phyloP scores from a whole-genome alignment of 2,329 filamentous ascomycete species.

The Tolypocladium inflatum region DNA sequence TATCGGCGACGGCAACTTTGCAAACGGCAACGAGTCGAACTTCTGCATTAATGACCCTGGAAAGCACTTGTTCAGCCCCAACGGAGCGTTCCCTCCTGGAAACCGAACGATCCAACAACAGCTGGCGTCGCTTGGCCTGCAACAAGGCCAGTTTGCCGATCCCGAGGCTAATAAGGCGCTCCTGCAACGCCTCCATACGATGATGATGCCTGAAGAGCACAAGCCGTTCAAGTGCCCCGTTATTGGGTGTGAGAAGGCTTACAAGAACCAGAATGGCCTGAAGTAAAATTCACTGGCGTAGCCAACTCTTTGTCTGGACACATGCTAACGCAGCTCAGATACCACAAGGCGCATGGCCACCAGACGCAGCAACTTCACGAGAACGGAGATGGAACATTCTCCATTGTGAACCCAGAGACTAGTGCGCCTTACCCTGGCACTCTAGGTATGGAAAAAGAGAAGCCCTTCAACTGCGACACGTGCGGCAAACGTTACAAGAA shows the following conservation, averaged over 20 bases:
- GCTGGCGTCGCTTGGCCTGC: slow-evolving; percentile 63
- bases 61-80: slow-evolving; percentile 84
- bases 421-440: slow-evolving; percentile 91
- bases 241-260: slow-evolving; percentile 97
- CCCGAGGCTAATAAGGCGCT: slow-evolving; percentile 58
- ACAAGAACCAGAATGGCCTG: slow-evolving; percentile 98
- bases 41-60: slow-evolving; percentile 84
- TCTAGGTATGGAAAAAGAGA: slow-evolving; percentile 99
- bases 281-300: slow-evolving; percentile 52
- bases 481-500: slow-evolving; percentile 99
- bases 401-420: slow-evolving; percentile 94
- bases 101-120: slow-evolving; percentile 59
- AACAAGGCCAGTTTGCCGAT: slow-evolving; percentile 67
- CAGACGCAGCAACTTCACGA: slow-evolving; percentile 95
- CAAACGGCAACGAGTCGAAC: slow-evolving; percentile 34
- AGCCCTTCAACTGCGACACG: slow-evolving; percentile 93
- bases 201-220: slow-evolving; percentile 75
- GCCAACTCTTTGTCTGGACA: not conserved
- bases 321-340: slow-evolving; percentile 29
- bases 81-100: slow-evolving; percentile 57
- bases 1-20: slow-evolving; percentile 45
- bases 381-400: slow-evolving; percentile 94
- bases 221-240: slow-evolving; percentile 98
- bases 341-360: slow-evolving; percentile 78
- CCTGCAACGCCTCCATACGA: slow-evolving; percentile 47